Evolutionary conservation across 192 early-diverging fungal species (phyloP), one percentile per base, ranked within the genome.

Genomic region (Fimicolochytrium jonesii): DNA sequence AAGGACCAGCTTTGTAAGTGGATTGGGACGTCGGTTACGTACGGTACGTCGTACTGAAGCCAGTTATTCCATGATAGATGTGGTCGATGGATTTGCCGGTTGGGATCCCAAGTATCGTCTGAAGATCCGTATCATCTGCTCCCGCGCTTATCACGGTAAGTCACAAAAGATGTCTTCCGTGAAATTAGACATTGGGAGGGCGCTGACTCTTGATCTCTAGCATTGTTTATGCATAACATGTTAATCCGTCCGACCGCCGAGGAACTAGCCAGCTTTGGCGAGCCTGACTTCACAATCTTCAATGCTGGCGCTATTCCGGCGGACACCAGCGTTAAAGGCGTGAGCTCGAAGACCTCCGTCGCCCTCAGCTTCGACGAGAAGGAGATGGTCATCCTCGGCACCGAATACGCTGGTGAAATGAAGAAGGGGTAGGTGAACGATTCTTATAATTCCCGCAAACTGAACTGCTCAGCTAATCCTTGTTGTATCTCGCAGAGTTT

Each of bases 321-420:
- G 58, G 93, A 94, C 84, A 76, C 88, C 44, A 93, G 88, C 78
- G 93, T 91, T 55, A 92, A 86, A 55, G 95, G 95, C 50, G 94
- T 97, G 92, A 94, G 92, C 56, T 94, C 92, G 54, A 86, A 79
- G 57, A 98, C 95, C 64, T 90, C 88, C 52, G 88, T 98, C 41
- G 81, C 91, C 22, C 77, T 98, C 73, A 92, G 90, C 87, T 98
- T 98, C 59, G 86, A 88, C 70, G 87, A 90, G 73, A 70, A 72
- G 30, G 92, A 98, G 77, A 98, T 98, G 95, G 90, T 98, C 33
- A 98, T 98, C 50, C 82, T 98, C 37, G 95, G 95, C 44, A 93
- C 93, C 59, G 90, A 96, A 75, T 98, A 98, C 66, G 95, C 95
- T 56, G 95, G 95, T 55, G 95, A 98, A 79, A 98, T 98, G 95